Evolutionary conservation across 805 yeast genomes (phyloP), one percentile per base, ranked within the genome.

Genomic region (Metschnikowia reukaufii): DNA sequence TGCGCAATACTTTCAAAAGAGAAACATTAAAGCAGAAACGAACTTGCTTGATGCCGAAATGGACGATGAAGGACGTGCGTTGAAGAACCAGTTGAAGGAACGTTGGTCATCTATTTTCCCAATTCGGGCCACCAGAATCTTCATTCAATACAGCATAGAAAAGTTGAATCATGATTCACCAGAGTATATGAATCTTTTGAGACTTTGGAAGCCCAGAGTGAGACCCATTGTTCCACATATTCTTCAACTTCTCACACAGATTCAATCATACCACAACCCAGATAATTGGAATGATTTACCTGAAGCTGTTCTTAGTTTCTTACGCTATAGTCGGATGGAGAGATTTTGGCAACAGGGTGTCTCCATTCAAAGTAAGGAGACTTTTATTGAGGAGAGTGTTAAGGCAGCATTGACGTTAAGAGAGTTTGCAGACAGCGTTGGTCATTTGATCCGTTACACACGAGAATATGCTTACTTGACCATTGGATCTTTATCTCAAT

Each of bases 291-390:
- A 73, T 12, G 87, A 81, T 33, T 72, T 94, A 40, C 98, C 99
- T 0, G 78, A 77, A 2, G 95, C 89, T 47, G 98, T 94, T 1
- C 96, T 88, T 63, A 76, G 92, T 1, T 92, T 95, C 72, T 96
- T 92, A n/a, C 79, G 80, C 54, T 85, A 88, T 58, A 85, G 95
- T 50, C 86, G 95, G 41, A 82, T 84, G 62, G 99, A 94, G 69
- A 76, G 98, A 59, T 94, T 94, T 64, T 94, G 99, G 99, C 98
- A 95, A 62, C 96, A 90, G 50, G 99, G 99, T 15, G 95, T 96
- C 18, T 88, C 97, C 1, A 86, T 88, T 48, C 96, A 94, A 66
- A 83, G 96, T 2, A 86, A 88, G 59, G 98, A 94, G 62, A 90
- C 94, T 29, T 95, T 94, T 56, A 84, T 94, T 52, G 96, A 88